These are phyloP conservation scores for Aspergillus floridensis DNA, from an alignment of 2,329 filamentous ascomycete genomes.

Conservation along the genomic window DNA sequence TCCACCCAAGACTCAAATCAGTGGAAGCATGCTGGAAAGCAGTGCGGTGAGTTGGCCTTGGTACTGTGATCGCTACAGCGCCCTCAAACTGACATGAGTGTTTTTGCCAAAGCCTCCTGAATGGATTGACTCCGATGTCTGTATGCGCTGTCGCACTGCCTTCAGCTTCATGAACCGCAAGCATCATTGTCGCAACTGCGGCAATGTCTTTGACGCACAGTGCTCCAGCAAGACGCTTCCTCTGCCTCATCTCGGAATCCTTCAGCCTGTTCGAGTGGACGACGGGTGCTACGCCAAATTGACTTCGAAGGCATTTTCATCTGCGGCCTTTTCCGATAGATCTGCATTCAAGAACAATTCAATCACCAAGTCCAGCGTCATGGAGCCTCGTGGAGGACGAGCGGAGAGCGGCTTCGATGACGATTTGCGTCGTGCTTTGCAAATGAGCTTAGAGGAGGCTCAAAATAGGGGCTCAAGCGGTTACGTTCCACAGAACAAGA, in stretches of 20 bases:
- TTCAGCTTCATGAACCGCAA: slow-evolving; percentile 99
- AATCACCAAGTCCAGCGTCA: slow-evolving; percentile 66
- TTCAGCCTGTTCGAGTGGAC: slow-evolving; percentile 87
- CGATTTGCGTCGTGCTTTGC: slow-evolving; percentile 85
- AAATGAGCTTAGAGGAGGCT: slow-evolving; percentile 96
- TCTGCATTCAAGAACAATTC: slow-evolving; percentile 47
- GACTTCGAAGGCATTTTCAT: slow-evolving; percentile 63
- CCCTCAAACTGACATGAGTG: background rate
- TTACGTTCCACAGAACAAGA: slow-evolving; percentile 65
- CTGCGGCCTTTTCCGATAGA: slow-evolving; percentile 42
- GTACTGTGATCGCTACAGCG: background rate
- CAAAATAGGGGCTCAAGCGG: slow-evolving; percentile 68
- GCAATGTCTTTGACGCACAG: slow-evolving; percentile 93
- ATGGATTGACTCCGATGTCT: slow-evolving; percentile 97
- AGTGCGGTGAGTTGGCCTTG: slow-evolving; percentile 67
- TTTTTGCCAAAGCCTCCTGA: slow-evolving; percentile 70
- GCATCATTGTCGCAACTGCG: slow-evolving; percentile 96
- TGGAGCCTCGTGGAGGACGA: slow-evolving; percentile 87
- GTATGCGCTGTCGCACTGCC: slow-evolving; percentile 91
- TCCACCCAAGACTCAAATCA: slow-evolving; percentile 78
- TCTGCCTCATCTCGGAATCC: slow-evolving; percentile 87
- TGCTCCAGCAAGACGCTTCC: slow-evolving; percentile 88
- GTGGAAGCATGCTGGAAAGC: slow-evolving; percentile 98
- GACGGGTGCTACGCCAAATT: slow-evolving; percentile 92
- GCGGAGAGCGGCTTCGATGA: slow-evolving; percentile 92